These are phyloP conservation scores for Hypomyces perniciosus DNA, from an alignment of 2,329 filamentous ascomycete genomes.

Conservation along the genomic window DNA sequence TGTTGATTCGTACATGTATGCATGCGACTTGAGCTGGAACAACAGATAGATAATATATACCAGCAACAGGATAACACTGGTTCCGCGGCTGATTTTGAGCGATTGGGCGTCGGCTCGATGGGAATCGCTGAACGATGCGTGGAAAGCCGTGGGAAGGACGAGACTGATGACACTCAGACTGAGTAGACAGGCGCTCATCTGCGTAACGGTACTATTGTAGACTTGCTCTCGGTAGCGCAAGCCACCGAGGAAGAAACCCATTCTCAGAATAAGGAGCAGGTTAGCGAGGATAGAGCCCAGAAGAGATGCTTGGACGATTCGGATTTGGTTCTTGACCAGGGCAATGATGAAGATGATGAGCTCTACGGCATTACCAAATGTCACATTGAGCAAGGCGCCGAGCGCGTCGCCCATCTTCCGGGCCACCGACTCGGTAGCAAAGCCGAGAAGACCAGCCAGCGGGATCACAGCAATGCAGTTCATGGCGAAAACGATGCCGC, in stretches of 20 bases:
- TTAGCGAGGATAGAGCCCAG: constrained; percentile 88
- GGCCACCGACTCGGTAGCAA: constrained; percentile 71
- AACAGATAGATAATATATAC: constrained; percentile 80
- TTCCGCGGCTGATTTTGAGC: constrained; percentile 80
- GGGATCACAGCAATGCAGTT: constrained; percentile 73
- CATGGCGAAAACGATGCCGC: constrained; percentile 63
- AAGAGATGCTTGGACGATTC: constrained; percentile 85
- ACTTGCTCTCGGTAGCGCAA: constrained; percentile 86
- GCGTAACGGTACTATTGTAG: constrained; percentile 91
- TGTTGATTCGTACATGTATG: constrained; percentile 87
- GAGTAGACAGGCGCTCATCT: constrained; percentile 91
- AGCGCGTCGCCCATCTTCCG: constrained; percentile 66
- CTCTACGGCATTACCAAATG: constrained; percentile 74
- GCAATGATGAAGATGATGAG: constrained; percentile 79
- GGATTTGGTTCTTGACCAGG: constrained; percentile 74
- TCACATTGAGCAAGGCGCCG: constrained; percentile 68
- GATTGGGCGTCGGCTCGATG: constrained; percentile 61
- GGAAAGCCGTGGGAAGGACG: constrained; percentile 83
- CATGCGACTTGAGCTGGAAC: constrained; percentile 87
- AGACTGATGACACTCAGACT: constrained; percentile 87
- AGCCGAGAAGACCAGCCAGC: constrained; percentile 63
- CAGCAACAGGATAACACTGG: constrained; percentile 74
- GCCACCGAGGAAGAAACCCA: constrained; percentile 84
- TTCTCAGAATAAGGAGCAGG: constrained; percentile 80
- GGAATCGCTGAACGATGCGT: constrained; percentile 70